These are phyloP conservation scores for Choiromyces venosus DNA, from an alignment of 495 filamentous ascomycete species.

Conservation along the genomic window DNA sequence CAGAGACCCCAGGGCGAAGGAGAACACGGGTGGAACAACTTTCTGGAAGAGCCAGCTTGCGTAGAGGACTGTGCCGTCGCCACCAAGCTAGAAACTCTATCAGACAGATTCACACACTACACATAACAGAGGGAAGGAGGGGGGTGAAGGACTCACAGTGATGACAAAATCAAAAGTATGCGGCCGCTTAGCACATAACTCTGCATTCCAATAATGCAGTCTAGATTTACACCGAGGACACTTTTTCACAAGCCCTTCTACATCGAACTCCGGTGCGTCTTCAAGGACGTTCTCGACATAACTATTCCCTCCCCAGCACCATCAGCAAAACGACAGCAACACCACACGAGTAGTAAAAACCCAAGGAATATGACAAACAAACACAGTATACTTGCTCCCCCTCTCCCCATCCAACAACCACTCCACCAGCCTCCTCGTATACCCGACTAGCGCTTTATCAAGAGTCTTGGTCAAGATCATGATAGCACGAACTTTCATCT, in stretches of 20 bases:
- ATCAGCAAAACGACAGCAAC: slow-evolving; percentile 63
- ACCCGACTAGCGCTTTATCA: slow-evolving; percentile 77
- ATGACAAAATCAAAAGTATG: slow-evolving; percentile 90
- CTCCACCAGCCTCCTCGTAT: slow-evolving; percentile 77
- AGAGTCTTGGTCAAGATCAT: slow-evolving; percentile 97
- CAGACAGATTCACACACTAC: not conserved
- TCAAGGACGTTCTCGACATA: slow-evolving; percentile 90
- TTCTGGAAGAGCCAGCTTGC: slow-evolving; percentile 93
- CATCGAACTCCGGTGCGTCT: slow-evolving; percentile 78
- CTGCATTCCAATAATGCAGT: slow-evolving; percentile 65
- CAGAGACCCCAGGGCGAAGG: slow-evolving; percentile 80
- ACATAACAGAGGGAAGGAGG: not conserved
- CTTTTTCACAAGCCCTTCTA: slow-evolving; percentile 65
- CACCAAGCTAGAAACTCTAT: slow-evolving; percentile 55
- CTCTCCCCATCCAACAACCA: slow-evolving; percentile 70
- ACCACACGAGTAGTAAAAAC: not conserved
- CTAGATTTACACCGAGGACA: slow-evolving; percentile 48
- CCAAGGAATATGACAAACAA: not conserved
- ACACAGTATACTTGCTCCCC: slow-evolving; percentile 29
- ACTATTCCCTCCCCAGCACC: slow-evolving; percentile 80
- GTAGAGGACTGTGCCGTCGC: slow-evolving; percentile 87
- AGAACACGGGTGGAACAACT: slow-evolving; percentile 81
- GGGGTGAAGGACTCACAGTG: slow-evolving; percentile 46
- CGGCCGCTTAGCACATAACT: slow-evolving; percentile 81
- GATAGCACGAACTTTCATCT: slow-evolving; percentile 76